Evolutionary conservation across 1,284 basidiomycete genomes (phyloP), one percentile per base, ranked within the genome.

Genomic region (Boletus mariae): DNA sequence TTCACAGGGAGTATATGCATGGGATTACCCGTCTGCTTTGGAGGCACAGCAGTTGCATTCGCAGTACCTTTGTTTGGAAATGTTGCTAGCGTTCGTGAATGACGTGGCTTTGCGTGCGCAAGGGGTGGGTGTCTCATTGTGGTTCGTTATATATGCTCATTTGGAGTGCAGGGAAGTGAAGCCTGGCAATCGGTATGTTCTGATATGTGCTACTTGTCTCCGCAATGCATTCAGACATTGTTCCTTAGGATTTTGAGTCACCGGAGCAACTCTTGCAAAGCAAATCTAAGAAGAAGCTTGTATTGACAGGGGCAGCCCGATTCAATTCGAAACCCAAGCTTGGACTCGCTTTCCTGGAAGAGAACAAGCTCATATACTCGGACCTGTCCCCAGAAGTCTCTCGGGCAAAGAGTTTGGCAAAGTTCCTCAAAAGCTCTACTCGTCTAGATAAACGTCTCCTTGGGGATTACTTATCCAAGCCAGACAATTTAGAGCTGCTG

Each of bases 241-340:
- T 55, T 55, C 52, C 13, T 28, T 46, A 90, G 85, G 66, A 73
- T 38, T 83, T 79, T 53, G 77, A 79, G 13, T 65, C 75, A 4
- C 72, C 82, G 3, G 81, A 85, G 6, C 75, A 79, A 15, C 79
- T 98, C 31, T 74, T 83, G 40, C 76, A 80, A 49, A 80, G 80
- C 20, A 98, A 98, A 71, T 86, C 88, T 0, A 85, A 84, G 64
- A 99, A 99, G 72, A 87, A 88, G 42, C 75, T 95, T 11, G 84
- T 98, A 25, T 75, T 97, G 45, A 82, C 86, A 1, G 96, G 94
- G 8, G 92, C 94, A 1, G 76, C 84, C 0, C 84, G 86, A 45
- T 99, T 99, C 77, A 99, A 99, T 66, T 73, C 80, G n/a, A 99
- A 99, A 73, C 96, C 97, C 1, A 98, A 97, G 73, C 79, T 82